phyloP scores from a whole-genome alignment of 164 flowering plant species.

The Cinnamomum micranthum region DNA sequence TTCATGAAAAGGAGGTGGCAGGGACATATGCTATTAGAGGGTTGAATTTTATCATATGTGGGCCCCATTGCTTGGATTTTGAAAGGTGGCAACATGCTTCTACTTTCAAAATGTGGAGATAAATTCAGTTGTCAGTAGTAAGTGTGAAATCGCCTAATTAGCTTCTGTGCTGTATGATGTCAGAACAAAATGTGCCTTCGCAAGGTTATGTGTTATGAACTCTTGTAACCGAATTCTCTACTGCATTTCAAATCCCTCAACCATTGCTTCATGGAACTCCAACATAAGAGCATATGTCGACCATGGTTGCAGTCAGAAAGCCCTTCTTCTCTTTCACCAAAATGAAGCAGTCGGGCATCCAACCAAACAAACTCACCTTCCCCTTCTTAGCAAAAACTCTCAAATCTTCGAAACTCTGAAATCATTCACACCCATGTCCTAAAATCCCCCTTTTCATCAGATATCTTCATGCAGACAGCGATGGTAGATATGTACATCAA shows the following conservation, averaged over 20 bases:
- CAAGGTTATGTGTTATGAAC: background rate
- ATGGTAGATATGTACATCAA: slow-evolving; percentile 45
- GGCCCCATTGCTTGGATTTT: too few relatives aligned
- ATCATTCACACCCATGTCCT: slow-evolving; percentile 48
- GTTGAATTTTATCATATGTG: too few relatives aligned
- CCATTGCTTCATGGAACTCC: slow-evolving; percentile 39
- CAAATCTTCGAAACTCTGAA: slow-evolving; percentile 26
- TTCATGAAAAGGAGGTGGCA: too few relatives aligned
- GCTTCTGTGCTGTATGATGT: too few relatives aligned
- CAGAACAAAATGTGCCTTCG: too few relatives aligned
- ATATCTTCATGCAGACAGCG: slow-evolving; percentile 50
- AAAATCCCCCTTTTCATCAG: slow-evolving; percentile 38
- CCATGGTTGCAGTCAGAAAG: slow-evolving; percentile 25
- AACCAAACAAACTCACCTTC: slow-evolving; percentile 56
- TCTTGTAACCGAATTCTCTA: slow-evolving; percentile 15
- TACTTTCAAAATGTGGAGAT: too few relatives aligned
- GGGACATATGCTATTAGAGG: too few relatives aligned
- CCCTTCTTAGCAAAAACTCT: slow-evolving; percentile 51
- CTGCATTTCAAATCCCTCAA: slow-evolving; percentile 22
- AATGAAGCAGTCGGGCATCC: slow-evolving; percentile 34
- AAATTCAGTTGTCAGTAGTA: too few relatives aligned
- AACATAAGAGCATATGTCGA: slow-evolving; percentile 37
- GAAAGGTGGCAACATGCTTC: too few relatives aligned
- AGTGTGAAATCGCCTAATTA: too few relatives aligned
- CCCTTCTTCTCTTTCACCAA: slow-evolving; percentile 40